Percentiles rank a stretch among this genome's conserved stretches.
phyloP scores from a whole-genome alignment of 352 stramenopile species.

The Peronospora destructor region DNA sequence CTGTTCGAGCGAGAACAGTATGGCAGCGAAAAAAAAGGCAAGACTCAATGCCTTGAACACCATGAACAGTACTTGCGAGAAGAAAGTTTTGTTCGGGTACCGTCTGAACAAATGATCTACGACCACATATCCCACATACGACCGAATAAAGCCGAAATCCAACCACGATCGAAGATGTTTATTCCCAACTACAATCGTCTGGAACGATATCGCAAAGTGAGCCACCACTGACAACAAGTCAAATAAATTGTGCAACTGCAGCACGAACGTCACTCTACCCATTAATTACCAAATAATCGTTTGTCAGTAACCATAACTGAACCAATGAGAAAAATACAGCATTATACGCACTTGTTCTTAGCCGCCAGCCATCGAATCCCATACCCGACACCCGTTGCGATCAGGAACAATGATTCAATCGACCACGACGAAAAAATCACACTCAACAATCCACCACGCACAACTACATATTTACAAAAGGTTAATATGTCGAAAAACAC shows the following conservation, averaged over 20 bases:
- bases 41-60: conserved; percentile 71
- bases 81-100: conserved; percentile 77
- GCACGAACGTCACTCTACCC: conserved; percentile 46
- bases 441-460: conserved; percentile 53
- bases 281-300: not conserved
- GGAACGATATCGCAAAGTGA: conserved; percentile 72
- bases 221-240: conserved; percentile 78
- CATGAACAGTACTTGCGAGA: conserved; percentile 67
- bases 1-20: conserved; percentile 81
- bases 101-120: conserved; percentile 61
- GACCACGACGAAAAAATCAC: conserved; percentile 80
- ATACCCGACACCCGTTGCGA: conserved; percentile 65
- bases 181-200: conserved; percentile 50
- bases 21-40: conserved; percentile 76
- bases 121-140: conserved; percentile 81
- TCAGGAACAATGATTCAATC: conserved; percentile 69
- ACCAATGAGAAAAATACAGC: conserved; percentile 1
- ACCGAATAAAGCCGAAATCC: conserved; percentile 80
- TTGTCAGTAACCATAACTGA: conserved; percentile 1
- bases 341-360: conserved; percentile 66
- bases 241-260: conserved; percentile 68
- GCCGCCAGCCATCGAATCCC: conserved; percentile 66
- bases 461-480: conserved; percentile 35
- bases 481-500: conserved; percentile 3
- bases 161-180: conserved; percentile 69